Percentiles rank a stretch among this genome's conserved stretches.
phyloP scores from a whole-genome alignment of 176 grass and related monocot genomes.

The Themeda triandra region DNA sequence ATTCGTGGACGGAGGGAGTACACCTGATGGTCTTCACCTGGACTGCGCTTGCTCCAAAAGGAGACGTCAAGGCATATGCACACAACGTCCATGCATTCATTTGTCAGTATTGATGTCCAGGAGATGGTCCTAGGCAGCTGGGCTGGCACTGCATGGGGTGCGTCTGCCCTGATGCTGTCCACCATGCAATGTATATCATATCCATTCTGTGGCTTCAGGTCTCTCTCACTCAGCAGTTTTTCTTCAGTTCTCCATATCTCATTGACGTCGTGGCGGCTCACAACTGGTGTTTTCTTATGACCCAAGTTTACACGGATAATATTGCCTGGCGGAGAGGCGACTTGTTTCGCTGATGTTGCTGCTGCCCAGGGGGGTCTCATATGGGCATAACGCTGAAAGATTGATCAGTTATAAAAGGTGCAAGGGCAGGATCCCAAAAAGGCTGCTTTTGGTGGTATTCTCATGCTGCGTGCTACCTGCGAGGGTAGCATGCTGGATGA shows the following conservation, averaged over 20 bases:
- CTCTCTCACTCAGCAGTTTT: background rate
- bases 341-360: background rate
- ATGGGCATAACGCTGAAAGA: background rate
- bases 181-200: background rate
- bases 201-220: background rate
- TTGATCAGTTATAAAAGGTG: background rate
- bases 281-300: background rate
- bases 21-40: constrained; percentile 37
- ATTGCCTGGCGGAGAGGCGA: no score
- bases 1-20: background rate
- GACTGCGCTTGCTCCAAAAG: constrained; percentile 25
- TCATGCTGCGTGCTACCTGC: background rate
- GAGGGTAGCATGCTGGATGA: background rate
- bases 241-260: background rate
- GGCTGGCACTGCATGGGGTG: background rate
- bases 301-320: background rate
- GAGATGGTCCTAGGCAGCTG: constrained; percentile 1
- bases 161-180: background rate
- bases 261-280: background rate
- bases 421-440: background rate
- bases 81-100: constrained; percentile 8
- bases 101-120: constrained; percentile 9
- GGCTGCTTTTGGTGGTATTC: background rate
- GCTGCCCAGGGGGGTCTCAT: background rate
- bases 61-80: constrained; percentile 1